These are phyloP conservation scores for Infundibulicybe gibba DNA, from an alignment of 768 basidiomycete genomes.

Conservation along the genomic window DNA sequence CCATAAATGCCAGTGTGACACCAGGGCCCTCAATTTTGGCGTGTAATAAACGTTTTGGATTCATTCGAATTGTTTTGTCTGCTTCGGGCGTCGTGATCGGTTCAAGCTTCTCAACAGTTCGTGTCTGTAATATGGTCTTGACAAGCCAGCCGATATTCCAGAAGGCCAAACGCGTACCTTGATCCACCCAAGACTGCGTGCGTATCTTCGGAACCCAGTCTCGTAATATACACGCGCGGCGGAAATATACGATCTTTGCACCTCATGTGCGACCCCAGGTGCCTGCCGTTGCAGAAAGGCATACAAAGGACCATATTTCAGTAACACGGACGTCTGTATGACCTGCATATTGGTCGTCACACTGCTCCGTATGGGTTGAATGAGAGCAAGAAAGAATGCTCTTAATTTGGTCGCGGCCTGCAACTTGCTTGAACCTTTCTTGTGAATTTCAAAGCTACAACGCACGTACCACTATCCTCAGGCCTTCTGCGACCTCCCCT, in stretches of 20 bases:
- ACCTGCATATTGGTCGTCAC: constrained; percentile 93
- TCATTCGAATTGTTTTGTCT: constrained; percentile 37
- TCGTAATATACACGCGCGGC: constrained; percentile 91
- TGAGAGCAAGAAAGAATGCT: constrained; percentile 76
- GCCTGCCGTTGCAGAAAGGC: constrained; percentile 85
- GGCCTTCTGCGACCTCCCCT: constrained; percentile 77
- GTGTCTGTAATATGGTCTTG: constrained; percentile 37
- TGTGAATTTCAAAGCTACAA: neutral
- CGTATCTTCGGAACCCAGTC: constrained; percentile 90
- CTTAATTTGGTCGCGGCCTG: constrained; percentile 91
- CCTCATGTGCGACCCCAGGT: constrained; percentile 75
- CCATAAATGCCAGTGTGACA: constrained; percentile 82
- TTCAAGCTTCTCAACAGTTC: constrained; percentile 69
- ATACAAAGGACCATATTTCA: constrained; percentile 81
- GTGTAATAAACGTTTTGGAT: constrained; percentile 57
- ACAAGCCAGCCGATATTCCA: neutral
- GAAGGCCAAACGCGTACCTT: constrained; percentile 43
- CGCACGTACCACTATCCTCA: constrained; percentile 78
- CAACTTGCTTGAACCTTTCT: neutral
- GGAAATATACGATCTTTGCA: constrained; percentile 82
- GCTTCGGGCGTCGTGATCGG: constrained; percentile 47
- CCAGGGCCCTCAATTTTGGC: constrained; percentile 78
- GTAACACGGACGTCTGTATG: constrained; percentile 80
- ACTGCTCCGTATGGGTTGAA: constrained; percentile 78
- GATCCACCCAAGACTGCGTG: constrained; percentile 74